phyloP scores from a whole-genome alignment of 768 basidiomycete genomes.

The Termitomyces sp. region DNA sequence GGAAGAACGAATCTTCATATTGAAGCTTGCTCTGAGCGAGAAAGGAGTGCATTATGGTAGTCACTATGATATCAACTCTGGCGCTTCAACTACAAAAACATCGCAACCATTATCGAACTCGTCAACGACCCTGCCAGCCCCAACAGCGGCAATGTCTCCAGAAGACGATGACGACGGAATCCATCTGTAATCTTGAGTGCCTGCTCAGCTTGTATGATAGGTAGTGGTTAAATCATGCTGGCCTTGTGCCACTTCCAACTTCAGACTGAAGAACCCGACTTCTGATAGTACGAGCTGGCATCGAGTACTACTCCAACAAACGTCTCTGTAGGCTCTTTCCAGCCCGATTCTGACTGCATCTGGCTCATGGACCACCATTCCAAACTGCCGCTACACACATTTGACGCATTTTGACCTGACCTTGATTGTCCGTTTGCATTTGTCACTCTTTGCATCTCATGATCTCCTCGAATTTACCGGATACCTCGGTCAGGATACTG shows the following conservation, averaged over 20 bases:
- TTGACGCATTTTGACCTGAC: background rate
- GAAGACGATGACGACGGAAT: constrained; percentile 15
- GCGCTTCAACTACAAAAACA: background rate
- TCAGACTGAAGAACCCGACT: background rate
- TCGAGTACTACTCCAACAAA: background rate
- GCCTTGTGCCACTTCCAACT: background rate
- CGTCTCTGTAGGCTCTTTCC: background rate
- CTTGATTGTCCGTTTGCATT: background rate
- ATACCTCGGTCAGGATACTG: background rate
- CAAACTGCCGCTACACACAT: background rate
- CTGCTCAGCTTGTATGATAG: constrained; percentile 2
- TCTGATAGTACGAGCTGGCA: background rate
- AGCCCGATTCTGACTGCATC: background rate
- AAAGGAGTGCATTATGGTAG: constrained; percentile 48
- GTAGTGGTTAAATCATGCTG: background rate
- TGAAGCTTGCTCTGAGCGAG: constrained; percentile 59
- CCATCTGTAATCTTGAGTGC: constrained; percentile 17
- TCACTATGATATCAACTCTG: constrained; percentile 40
- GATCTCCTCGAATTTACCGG: background rate
- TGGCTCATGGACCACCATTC: background rate
- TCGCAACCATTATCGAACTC: background rate
- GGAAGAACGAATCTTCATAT: constrained; percentile 68
- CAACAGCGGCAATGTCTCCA: background rate
- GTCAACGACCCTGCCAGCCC: background rate
- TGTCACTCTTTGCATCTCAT: background rate